Percentiles rank a stretch among this genome's conserved stretches.
These are phyloP conservation scores for Rhodotorula sp. DNA, from an alignment of 1,284 basidiomycete genomes.

Conservation along the genomic window DNA sequence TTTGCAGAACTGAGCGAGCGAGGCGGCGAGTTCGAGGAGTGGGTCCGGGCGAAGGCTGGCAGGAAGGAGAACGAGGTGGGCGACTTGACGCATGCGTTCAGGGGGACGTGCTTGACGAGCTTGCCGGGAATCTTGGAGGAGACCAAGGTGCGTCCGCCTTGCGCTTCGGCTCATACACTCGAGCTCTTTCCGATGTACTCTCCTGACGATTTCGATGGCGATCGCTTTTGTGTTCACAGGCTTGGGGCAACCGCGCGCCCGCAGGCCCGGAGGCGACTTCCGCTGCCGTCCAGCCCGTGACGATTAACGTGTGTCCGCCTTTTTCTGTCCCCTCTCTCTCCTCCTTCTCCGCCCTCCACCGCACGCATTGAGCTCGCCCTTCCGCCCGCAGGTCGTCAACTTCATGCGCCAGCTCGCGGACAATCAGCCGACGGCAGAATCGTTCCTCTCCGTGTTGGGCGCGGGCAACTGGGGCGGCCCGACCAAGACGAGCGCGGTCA, in stretches of 20 bases:
- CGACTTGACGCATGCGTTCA: slow-evolving; percentile 47
- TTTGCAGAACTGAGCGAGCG: slow-evolving; percentile 43
- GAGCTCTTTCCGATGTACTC: background rate
- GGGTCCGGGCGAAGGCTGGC: slow-evolving; percentile 40
- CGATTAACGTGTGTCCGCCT: slow-evolving; percentile 36
- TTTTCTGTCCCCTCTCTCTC: background rate
- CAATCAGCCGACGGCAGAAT: slow-evolving; percentile 45
- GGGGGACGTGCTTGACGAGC: slow-evolving; percentile 46
- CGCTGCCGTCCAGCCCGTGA: slow-evolving; percentile 40
- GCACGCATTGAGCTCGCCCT: too few relatives aligned
- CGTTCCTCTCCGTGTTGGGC: slow-evolving; percentile 46
- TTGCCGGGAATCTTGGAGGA: slow-evolving; percentile 48
- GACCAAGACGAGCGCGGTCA: slow-evolving; percentile 2
- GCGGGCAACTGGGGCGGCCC: slow-evolving; percentile 48
- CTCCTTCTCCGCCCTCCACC: too few relatives aligned
- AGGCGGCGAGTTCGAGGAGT: slow-evolving; percentile 45
- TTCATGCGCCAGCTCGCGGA: slow-evolving; percentile 47
- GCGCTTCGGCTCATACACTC: too few relatives aligned
- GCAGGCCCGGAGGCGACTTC: slow-evolving; percentile 34
- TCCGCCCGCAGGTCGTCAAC: slow-evolving; percentile 40
- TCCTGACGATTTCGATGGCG: too few relatives aligned
- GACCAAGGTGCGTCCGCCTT: slow-evolving; percentile 34
- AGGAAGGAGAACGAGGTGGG: slow-evolving; percentile 49
- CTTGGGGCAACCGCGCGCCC: slow-evolving; percentile 43
- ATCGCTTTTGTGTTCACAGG: background rate